Percentiles rank a stretch among this genome's conserved stretches.
Evolutionary conservation across 2,329 filamentous ascomycete genomes (phyloP).

Genomic region (Aspergillus terreus): DNA sequence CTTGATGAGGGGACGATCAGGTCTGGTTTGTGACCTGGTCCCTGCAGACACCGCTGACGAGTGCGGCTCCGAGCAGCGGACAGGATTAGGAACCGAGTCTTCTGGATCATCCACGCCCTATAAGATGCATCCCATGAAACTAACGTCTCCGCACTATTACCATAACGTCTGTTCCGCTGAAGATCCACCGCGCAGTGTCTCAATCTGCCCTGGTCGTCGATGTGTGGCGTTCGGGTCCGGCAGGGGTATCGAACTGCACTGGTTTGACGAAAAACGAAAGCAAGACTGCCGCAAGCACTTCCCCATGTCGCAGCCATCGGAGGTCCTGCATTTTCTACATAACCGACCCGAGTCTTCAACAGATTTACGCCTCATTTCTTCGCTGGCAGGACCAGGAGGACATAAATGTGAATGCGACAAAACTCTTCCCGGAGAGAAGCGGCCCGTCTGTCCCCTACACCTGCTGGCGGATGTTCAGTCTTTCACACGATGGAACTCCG

Average conservation of each 20-base stretch:
- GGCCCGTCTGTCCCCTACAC: constrained; percentile 26
- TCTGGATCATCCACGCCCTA: too few species aligned
- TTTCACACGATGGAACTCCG: constrained; percentile 21
- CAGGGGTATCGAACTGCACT: constrained; percentile 62
- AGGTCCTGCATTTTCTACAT: constrained; percentile 56
- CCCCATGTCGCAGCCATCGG: constrained; percentile 39
- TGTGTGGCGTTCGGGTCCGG: constrained; percentile 65
- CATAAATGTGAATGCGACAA: constrained; percentile 29
- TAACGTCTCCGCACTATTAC: constrained; percentile 41
- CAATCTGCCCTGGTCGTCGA: constrained; percentile 61
- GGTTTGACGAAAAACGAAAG: constrained; percentile 48
- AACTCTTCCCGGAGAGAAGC: constrained; percentile 15
- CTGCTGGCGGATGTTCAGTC: constrained; percentile 25
- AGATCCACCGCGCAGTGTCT: constrained; percentile 62
- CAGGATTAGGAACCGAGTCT: too few species aligned
- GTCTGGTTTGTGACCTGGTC: constrained; percentile 56
- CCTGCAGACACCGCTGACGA: background rate
- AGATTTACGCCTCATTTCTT: constrained; percentile 62
- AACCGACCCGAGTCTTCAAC: constrained; percentile 49
- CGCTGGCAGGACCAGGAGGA: constrained; percentile 44
- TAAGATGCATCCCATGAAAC: constrained; percentile 26
- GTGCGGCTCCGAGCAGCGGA: background rate
- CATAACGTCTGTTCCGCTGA: constrained; percentile 57
- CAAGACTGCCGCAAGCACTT: constrained; percentile 36
- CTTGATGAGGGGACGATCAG: constrained; percentile 57